phyloP scores from a whole-genome alignment of 345 rosid species.

The Rhodamnia argentea region DNA sequence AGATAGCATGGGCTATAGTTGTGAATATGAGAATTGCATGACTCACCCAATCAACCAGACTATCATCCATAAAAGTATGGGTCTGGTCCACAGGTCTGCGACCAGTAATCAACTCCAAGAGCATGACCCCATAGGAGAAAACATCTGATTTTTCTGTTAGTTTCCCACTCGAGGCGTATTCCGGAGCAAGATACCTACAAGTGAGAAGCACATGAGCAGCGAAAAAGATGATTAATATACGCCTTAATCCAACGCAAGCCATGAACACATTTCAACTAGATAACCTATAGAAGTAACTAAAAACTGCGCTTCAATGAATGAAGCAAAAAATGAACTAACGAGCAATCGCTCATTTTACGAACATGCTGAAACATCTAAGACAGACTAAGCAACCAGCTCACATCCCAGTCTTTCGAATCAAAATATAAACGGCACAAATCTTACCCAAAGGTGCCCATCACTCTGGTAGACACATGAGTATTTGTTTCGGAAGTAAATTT shows the following conservation, averaged over 20 bases:
- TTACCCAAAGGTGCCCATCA: constrained; percentile 99
- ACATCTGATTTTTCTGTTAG: constrained; percentile 83
- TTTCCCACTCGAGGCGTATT: constrained; percentile 91
- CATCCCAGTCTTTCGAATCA: background rate
- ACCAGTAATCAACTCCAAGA: constrained; percentile 82
- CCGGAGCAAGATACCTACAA: constrained; percentile 84
- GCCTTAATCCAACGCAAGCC: background rate
- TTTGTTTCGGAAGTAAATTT: constrained; percentile 67
- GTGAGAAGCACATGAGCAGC: background rate
- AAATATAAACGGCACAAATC: background rate
- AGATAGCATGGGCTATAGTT: background rate
- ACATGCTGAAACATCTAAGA: background rate
- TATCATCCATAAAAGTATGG: constrained; percentile 64
- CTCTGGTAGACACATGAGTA: constrained; percentile 94
- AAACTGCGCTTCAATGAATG: background rate
- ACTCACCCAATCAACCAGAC: constrained; percentile 95
- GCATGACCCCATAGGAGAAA: constrained; percentile 89
- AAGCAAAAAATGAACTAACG: background rate
- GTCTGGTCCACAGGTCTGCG: constrained; percentile 67
- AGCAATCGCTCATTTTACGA: background rate
- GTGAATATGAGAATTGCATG: background rate
- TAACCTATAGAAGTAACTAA: background rate
- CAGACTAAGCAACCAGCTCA: background rate
- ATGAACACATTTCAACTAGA: background rate
- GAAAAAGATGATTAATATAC: background rate